These are phyloP conservation scores for Pleurotus tuoliensis DNA, from an alignment of 768 basidiomycete genomes.

Conservation along the genomic window DNA sequence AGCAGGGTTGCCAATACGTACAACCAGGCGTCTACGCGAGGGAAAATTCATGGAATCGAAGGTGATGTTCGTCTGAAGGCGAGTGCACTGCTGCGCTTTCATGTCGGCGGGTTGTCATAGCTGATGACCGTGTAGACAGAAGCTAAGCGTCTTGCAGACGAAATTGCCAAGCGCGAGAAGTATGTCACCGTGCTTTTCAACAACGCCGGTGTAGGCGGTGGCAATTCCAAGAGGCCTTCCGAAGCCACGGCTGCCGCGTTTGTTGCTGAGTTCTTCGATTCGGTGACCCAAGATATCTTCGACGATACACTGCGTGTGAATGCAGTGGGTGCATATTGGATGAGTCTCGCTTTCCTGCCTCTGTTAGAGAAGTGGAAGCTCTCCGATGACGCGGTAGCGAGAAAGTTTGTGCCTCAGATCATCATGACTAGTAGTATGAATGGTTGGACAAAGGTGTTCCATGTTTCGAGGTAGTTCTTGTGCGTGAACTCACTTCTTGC, in stretches of 20 bases:
- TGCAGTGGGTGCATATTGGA: conserved; percentile 47
- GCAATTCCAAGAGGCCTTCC: conserved; percentile 23
- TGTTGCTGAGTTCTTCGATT: conserved; percentile 35
- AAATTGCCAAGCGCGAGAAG: conserved; percentile 32
- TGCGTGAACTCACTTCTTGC: background rate
- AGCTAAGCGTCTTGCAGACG: conserved; percentile 36
- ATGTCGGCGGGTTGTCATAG: background rate
- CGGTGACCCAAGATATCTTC: conserved; percentile 33
- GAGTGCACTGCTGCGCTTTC: background rate
- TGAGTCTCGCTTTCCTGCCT: conserved; percentile 52
- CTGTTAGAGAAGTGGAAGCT: conserved; percentile 45
- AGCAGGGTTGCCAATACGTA: conserved; percentile 19
- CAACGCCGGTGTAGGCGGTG: conserved; percentile 38
- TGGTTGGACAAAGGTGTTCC: conserved; percentile 43
- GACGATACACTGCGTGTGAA: conserved; percentile 32
- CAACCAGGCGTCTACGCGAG: conserved; percentile 31
- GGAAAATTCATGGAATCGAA: conserved; percentile 34
- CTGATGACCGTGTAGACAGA: conserved; percentile 28
- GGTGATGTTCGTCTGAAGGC: conserved; percentile 40
- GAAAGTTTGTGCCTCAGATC: conserved; percentile 41
- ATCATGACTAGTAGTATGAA: conserved; percentile 52
- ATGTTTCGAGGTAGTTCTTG: background rate
- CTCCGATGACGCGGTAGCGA: conserved; percentile 19
- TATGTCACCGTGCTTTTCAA: conserved; percentile 46
- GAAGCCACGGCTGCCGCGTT: conserved; percentile 31